Evolutionary conservation across 768 basidiomycete species (phyloP).

Genomic region (Lyophyllum decastes): DNA sequence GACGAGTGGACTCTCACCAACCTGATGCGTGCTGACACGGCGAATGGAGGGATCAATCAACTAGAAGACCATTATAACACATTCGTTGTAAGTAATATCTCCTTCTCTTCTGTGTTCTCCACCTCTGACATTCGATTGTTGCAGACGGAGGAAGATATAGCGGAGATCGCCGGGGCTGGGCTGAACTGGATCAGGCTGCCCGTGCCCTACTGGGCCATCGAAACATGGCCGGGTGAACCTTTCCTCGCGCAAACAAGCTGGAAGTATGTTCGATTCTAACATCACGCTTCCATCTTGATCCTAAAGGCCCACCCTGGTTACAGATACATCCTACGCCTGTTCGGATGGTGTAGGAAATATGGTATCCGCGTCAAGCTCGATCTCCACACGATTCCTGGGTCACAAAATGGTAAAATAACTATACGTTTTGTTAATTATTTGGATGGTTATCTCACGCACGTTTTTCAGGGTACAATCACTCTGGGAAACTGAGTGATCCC

Average conservation of each 20-base stretch:
- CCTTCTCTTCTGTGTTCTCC: not conserved
- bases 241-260: slow-evolving; percentile 75
- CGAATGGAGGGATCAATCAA: slow-evolving; percentile 49
- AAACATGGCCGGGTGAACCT: slow-evolving; percentile 71
- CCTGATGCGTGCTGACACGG: slow-evolving; percentile 59
- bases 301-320: not conserved
- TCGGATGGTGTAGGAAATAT: slow-evolving; percentile 85
- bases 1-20: slow-evolving; percentile 79
- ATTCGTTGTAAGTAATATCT: slow-evolving; percentile 63
- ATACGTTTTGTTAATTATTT: not conserved
- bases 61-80: slow-evolving; percentile 82
- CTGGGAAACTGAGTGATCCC: slow-evolving; percentile 57
- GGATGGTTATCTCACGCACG: not conserved
- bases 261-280: slow-evolving; percentile 52
- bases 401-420: slow-evolving; percentile 61
- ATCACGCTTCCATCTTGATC: not conserved
- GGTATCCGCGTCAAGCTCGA: slow-evolving; percentile 81
- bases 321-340: slow-evolving; percentile 74
- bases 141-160: slow-evolving; percentile 89
- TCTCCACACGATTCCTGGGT: slow-evolving; percentile 77
- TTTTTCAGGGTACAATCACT: slow-evolving; percentile 55
- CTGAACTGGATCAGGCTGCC: slow-evolving; percentile 86
- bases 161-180: slow-evolving; percentile 86
- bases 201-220: slow-evolving; percentile 86
- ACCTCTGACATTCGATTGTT: not conserved